These are phyloP conservation scores for Chlamydomonas incerta DNA, from an alignment of 139 green algal genomes.

Conservation along the genomic window DNA sequence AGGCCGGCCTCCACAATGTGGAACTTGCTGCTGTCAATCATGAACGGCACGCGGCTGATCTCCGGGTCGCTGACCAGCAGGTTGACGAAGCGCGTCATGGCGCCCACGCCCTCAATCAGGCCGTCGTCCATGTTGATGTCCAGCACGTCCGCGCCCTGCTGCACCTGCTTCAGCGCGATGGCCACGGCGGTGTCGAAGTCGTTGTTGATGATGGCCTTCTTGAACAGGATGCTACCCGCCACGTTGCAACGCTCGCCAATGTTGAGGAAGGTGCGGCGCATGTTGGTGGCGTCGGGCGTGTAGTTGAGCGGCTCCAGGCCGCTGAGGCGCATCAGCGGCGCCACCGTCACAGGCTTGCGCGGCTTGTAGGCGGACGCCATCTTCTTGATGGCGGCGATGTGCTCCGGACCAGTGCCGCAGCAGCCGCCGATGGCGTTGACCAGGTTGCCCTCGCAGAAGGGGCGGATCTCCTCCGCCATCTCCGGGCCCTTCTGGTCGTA, in stretches of 20 bases:
- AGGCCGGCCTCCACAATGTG: slow-evolving; percentile 97
- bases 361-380: slow-evolving; percentile 79
- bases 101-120: slow-evolving; percentile 93
- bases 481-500: slow-evolving; percentile 96
- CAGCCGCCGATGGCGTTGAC: slow-evolving; percentile 97
- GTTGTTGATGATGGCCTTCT: slow-evolving; percentile 96
- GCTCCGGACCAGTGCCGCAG: slow-evolving; percentile 92
- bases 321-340: slow-evolving; percentile 87
- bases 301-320: slow-evolving; percentile 97
- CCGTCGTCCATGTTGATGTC: slow-evolving; percentile 99
- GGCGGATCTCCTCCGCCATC: slow-evolving; percentile 96
- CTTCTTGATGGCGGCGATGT: slow-evolving; percentile 89
- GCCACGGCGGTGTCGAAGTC: slow-evolving; percentile 95
- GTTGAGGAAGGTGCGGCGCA: slow-evolving; percentile 94
- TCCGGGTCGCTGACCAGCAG: slow-evolving; percentile 96
- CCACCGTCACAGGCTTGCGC: slow-evolving; percentile 69
- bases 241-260: slow-evolving; percentile 99
- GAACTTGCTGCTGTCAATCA: slow-evolving; percentile 99
- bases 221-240: slow-evolving; percentile 94
- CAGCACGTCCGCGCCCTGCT: slow-evolving; percentile 90
- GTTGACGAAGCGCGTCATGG: slow-evolving; percentile 98
- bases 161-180: slow-evolving; percentile 93
- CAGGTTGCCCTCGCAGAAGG: slow-evolving; percentile 90
- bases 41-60: slow-evolving; percentile 95
- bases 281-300: slow-evolving; percentile 76